A percentile compares a stretch with the other conserved stretches of the same genome.
Evolutionary conservation across 257 asterid genomes (phyloP).

Genomic region (Mentha longifolia): DNA sequence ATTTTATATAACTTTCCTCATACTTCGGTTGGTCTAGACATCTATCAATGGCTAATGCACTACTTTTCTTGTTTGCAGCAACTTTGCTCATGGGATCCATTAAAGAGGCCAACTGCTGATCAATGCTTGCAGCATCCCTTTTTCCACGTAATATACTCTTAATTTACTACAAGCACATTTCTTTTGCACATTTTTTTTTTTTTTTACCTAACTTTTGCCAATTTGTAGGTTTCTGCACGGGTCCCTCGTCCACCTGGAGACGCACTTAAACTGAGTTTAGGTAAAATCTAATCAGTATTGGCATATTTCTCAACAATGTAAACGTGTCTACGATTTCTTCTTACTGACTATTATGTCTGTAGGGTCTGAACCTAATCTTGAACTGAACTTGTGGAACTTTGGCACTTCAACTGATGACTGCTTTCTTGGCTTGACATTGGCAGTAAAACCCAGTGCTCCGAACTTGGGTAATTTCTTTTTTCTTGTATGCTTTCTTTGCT

Average conservation of each 20-base stretch:
- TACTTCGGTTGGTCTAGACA: conserved; percentile 15
- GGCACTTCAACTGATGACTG: conserved; percentile 74
- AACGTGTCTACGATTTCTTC: conserved; percentile 25
- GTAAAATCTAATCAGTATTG: conserved; percentile 47
- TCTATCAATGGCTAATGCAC: background rate
- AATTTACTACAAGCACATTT: conserved; percentile 12
- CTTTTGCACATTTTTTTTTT: conserved; percentile 25
- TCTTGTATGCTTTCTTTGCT: background rate
- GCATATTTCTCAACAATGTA: conserved; percentile 31
- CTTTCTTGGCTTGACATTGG: conserved; percentile 93
- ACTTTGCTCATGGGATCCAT: conserved; percentile 97
- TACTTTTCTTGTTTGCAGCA: conserved; percentile 51
- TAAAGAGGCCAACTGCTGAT: conserved; percentile 90
- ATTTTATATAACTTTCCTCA: conserved; percentile 14
- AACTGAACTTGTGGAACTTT: conserved; percentile 91
- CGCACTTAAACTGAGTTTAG: conserved; percentile 69
- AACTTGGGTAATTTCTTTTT: conserved; percentile 56
- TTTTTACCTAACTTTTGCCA: conserved; percentile 42
- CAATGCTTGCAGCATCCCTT: conserved; percentile 92
- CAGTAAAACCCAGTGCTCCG: conserved; percentile 82
- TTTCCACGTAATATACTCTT: conserved; percentile 63
- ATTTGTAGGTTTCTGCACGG: conserved; percentile 59
- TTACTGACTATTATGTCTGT: conserved; percentile 32
- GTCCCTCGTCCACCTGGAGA: conserved; percentile 67
- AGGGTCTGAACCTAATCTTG: conserved; percentile 94